Evolutionary conservation across 1,139 yeast genomes (phyloP).

Genomic region (Hansenula sp.): DNA sequence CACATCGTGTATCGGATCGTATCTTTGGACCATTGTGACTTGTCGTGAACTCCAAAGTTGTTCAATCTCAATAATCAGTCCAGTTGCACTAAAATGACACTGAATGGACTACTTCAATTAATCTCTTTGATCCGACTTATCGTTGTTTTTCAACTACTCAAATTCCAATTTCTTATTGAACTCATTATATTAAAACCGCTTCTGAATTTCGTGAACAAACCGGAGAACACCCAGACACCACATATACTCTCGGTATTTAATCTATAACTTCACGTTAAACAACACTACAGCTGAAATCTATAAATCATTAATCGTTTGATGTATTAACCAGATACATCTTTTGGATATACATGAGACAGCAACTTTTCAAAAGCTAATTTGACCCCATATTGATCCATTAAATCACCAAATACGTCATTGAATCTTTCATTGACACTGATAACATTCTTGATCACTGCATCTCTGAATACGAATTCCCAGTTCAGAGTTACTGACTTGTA

Average conservation of each 20-base stretch:
- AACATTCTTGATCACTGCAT: neutral
- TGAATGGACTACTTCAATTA: too few relatives aligned
- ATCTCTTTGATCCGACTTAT: too few relatives aligned
- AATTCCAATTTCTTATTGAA: neutral
- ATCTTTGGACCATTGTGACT: slow-evolving; percentile 3
- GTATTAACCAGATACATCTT: neutral
- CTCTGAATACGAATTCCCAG: slow-evolving; percentile 1
- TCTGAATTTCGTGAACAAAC: too few relatives aligned
- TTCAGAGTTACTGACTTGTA: neutral
- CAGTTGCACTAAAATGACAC: too few relatives aligned
- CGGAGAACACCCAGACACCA: neutral
- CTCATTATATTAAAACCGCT: too few relatives aligned
- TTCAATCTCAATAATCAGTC: too few relatives aligned
- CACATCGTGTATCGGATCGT: slow-evolving; percentile 5
- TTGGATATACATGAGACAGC: neutral
- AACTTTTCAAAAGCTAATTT: neutral
- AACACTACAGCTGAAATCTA: too few relatives aligned
- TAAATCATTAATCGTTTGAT: neutral
- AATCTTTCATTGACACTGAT: neutral
- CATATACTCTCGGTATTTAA: too few relatives aligned
- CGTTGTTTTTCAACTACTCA: too few relatives aligned
- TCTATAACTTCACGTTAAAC: too few relatives aligned
- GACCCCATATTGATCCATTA: neutral
- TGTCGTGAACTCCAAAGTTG: too few relatives aligned
- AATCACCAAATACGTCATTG: slow-evolving; percentile 1